phyloP scores from a whole-genome alignment of 2,329 filamentous ascomycete species.

The Arachnomyces sp. region DNA sequence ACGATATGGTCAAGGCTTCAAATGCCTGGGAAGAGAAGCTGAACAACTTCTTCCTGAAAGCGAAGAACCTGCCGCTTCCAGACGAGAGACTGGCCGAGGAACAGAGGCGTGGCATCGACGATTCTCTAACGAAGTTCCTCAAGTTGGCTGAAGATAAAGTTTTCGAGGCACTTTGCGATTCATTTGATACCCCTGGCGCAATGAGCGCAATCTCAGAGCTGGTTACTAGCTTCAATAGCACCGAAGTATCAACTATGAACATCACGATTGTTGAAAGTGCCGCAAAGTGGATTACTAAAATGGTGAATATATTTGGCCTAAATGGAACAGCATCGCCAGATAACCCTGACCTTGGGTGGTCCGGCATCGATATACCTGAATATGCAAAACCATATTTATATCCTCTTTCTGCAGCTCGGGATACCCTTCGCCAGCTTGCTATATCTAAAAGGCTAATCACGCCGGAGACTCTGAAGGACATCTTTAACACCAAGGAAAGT shows the following conservation, averaged over 20 bases:
- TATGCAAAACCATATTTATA: slow-evolving; percentile 55
- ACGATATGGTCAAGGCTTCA: slow-evolving; percentile 67
- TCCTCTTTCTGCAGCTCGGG: slow-evolving; percentile 50
- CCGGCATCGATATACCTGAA: slow-evolving; percentile 56
- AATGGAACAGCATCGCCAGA: slow-evolving; percentile 33
- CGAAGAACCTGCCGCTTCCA: slow-evolving; percentile 38
- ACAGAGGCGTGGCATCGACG: slow-evolving; percentile 21
- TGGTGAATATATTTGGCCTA: slow-evolving; percentile 78
- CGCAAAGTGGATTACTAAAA: slow-evolving; percentile 72
- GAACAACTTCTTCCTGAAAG: slow-evolving; percentile 61
- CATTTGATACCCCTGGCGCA: slow-evolving; percentile 75
- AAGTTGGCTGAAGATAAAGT: slow-evolving; percentile 50
- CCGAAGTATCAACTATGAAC: slow-evolving; percentile 39
- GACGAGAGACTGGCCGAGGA: slow-evolving; percentile 8
- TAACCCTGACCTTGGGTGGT: slow-evolving; percentile 51
- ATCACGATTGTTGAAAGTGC: slow-evolving; percentile 45
- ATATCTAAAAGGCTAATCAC: slow-evolving; percentile 41
- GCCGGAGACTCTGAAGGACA: slow-evolving; percentile 29
- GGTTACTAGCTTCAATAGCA: slow-evolving; percentile 66
- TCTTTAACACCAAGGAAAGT: slow-evolving; percentile 24
- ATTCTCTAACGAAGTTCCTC: slow-evolving; percentile 42
- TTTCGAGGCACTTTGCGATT: slow-evolving; percentile 64
- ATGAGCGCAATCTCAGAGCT: slow-evolving; percentile 73
- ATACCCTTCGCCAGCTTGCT: slow-evolving; percentile 51
- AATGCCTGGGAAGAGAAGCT: slow-evolving; percentile 74